phyloP scores from a whole-genome alignment of 305 asterid species.

The Vinca major region DNA sequence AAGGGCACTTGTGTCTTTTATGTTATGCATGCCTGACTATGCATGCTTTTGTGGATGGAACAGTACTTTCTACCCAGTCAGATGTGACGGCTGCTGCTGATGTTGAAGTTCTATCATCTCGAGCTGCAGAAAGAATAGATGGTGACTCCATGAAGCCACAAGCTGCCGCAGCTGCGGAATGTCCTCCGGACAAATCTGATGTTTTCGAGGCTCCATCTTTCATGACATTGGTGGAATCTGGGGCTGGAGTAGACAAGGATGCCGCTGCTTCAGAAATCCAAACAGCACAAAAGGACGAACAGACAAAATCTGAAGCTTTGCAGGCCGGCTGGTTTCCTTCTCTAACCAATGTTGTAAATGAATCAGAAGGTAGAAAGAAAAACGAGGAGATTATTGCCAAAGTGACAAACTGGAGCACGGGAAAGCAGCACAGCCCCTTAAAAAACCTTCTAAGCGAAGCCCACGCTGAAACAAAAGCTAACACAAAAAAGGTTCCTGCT shows the following conservation, averaged over 20 bases:
- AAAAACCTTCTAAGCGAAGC: conserved; percentile 55
- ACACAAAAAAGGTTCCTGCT: conserved; percentile 31
- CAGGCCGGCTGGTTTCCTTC: conserved; percentile 75
- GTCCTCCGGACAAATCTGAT: conserved; percentile 33
- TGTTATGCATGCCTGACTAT: not conserved
- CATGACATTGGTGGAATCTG: conserved; percentile 59
- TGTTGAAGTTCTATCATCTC: conserved; percentile 11
- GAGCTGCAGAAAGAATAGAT: conserved; percentile 29
- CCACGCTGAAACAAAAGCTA: conserved; percentile 26
- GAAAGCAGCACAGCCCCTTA: conserved; percentile 46
- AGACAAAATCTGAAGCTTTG: conserved; percentile 37
- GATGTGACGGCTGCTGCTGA: conserved; percentile 27
- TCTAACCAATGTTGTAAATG: conserved; percentile 52
- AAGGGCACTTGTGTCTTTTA: not conserved
- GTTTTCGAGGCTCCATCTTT: conserved; percentile 67
- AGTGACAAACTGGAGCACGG: conserved; percentile 67
- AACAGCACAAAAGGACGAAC: conserved; percentile 30
- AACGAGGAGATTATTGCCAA: conserved; percentile 76
- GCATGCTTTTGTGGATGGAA: conserved; percentile 14
- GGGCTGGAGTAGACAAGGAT: conserved; percentile 18
- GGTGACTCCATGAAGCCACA: conserved; percentile 29
- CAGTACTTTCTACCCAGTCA: conserved; percentile 33
- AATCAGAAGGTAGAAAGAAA: conserved; percentile 79
- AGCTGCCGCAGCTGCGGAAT: conserved; percentile 21
- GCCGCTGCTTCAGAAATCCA: conserved; percentile 47